Conservation (phyloP, 345 rosid species). For the Hibiscus mutabilis region DNA sequence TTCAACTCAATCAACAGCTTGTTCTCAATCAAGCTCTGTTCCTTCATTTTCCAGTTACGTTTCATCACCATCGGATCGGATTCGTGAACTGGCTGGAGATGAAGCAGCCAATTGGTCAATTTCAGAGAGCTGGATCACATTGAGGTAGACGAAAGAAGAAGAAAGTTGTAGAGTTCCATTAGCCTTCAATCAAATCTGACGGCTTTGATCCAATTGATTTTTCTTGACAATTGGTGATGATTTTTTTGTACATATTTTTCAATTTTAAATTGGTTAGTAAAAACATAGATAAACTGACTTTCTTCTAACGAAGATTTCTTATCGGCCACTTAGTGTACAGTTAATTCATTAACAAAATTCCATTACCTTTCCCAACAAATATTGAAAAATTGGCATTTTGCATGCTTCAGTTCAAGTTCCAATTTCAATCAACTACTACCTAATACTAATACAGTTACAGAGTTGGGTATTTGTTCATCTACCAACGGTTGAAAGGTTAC, state of each 20-base stretch:
- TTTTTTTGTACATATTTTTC: background rate
- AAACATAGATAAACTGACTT: background rate
- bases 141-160: conserved; percentile 25
- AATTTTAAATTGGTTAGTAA: conserved; percentile 17
- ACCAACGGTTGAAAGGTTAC: too few species aligned
- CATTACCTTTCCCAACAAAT: conserved; percentile 8
- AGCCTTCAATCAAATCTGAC: conserved; percentile 11
- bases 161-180: background rate
- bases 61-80: conserved; percentile 23
- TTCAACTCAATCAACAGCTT: conserved; percentile 27
- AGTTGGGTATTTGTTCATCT: too few species aligned
- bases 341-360: background rate
- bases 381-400: background rate
- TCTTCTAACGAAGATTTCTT: background rate
- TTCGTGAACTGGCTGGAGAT: conserved; percentile 19
- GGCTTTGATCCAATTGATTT: conserved; percentile 19
- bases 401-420: conserved; percentile 9
- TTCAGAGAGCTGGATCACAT: conserved; percentile 38
- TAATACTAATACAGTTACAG: too few species aligned
- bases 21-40: conserved; percentile 16
- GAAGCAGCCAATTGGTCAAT: conserved; percentile 34
- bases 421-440: background rate
- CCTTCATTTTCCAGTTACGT: conserved; percentile 6
- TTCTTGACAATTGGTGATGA: background rate
- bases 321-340: conserved; percentile 18